Percentiles rank a stretch among this genome's conserved stretches.
Evolutionary conservation across 176 grass and related monocot genomes (phyloP).

Genomic region (Coix lacrymajobi): DNA sequence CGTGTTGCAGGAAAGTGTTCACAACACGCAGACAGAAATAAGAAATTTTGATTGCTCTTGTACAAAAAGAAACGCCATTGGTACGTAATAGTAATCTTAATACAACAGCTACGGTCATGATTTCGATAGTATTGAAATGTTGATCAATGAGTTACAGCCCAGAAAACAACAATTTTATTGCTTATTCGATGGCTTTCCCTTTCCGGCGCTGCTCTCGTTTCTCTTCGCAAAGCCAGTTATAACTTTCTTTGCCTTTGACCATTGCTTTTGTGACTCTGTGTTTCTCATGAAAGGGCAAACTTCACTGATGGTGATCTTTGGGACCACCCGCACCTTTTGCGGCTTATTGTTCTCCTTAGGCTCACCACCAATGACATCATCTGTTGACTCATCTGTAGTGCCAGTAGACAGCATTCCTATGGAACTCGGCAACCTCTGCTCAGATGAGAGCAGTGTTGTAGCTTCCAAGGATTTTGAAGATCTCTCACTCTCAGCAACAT

Average conservation of each 20-base stretch:
- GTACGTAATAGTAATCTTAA: background rate
- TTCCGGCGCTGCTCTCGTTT: slow-evolving; percentile 27
- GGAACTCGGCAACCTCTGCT: background rate
- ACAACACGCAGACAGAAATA: background rate
- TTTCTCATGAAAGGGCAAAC: slow-evolving; percentile 95
- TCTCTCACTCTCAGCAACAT: background rate
- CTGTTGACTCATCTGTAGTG: background rate
- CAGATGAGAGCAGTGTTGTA: background rate
- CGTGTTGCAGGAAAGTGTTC: background rate
- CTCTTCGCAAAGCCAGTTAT: slow-evolving; percentile 61
- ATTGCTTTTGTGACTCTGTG: slow-evolving; percentile 64
- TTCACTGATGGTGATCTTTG: slow-evolving; percentile 73
- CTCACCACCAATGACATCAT: background rate
- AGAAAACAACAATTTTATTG: slow-evolving; percentile 11
- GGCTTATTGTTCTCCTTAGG: background rate
- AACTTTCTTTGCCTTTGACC: slow-evolving; percentile 69
- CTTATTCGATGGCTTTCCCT: slow-evolving; percentile 31
- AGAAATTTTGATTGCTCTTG: background rate
- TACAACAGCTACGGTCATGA: background rate
- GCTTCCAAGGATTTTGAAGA: slow-evolving; percentile 3
- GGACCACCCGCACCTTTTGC: slow-evolving; percentile 37
- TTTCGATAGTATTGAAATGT: background rate
- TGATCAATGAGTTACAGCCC: background rate
- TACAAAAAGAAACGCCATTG: background rate
- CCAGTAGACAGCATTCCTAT: background rate